Conservation (phyloP, 805 yeast species). For the Kockiozyma suomiensis region DNA sequence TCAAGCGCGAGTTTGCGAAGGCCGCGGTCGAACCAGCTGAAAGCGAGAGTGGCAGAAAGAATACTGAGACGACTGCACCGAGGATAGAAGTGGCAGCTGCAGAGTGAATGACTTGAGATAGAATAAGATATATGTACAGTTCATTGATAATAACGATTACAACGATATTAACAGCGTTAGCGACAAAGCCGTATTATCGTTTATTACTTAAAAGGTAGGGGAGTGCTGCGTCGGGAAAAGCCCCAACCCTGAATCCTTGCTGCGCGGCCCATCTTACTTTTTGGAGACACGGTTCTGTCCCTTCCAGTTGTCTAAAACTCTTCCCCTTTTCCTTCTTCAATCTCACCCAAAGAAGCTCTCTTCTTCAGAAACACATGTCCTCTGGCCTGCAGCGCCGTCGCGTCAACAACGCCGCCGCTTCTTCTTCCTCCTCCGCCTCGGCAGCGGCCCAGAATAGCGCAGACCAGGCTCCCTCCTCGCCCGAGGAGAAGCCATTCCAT, state of each 20-base stretch:
- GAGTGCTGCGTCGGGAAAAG: no score
- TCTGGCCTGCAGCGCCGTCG: slow-evolving; percentile 36
- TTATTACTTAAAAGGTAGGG: no score
- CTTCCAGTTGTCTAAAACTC: background rate
- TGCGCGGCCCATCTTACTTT: no score
- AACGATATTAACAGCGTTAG: no score
- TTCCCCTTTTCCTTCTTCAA: background rate
- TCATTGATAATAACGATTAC: background rate
- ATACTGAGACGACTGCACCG: background rate
- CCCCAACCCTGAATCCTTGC: no score
- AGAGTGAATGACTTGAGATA: no score
- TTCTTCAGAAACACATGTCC: slow-evolving; percentile 20
- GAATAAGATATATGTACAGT: background rate
- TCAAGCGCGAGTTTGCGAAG: slow-evolving; percentile 9
- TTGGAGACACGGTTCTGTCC: background rate
- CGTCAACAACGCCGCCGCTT: slow-evolving; percentile 20
- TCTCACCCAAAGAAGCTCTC: background rate
- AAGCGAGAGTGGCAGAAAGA: background rate
- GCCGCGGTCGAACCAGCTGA: background rate
- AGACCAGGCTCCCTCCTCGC: background rate
- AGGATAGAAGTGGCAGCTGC: no score
- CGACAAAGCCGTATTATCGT: no score
- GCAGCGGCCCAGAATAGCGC: slow-evolving; percentile 1
- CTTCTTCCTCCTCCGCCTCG: slow-evolving; percentile 7
- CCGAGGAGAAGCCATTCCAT: slow-evolving; percentile 13